Conservation (phyloP, 306 rosid genomes). For the Cucumis hystrix region DNA sequence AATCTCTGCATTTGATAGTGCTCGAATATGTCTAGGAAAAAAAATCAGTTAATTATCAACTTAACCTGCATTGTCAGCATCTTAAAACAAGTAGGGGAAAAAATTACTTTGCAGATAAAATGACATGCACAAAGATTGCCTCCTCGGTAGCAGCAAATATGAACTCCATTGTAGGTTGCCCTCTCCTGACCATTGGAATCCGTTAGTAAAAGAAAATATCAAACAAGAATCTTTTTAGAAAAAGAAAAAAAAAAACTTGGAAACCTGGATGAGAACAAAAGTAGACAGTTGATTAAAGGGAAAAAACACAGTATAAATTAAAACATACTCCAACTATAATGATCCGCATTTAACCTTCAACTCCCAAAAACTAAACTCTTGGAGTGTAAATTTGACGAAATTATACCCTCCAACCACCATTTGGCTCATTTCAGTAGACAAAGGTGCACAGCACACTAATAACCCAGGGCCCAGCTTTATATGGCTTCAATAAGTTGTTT, state of each 20-base stretch:
- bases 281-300: neutral
- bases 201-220: slow-evolving; percentile 10
- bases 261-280: neutral
- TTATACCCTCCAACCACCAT: neutral
- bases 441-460: neutral
- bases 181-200: slow-evolving; percentile 58
- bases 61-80: neutral
- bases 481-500: neutral
- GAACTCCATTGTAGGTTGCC: slow-evolving; percentile 79
- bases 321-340: neutral
- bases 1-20: slow-evolving; percentile 52
- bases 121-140: slow-evolving; percentile 72
- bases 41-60: neutral
- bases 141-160: slow-evolving; percentile 86
- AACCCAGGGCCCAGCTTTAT: neutral
- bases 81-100: slow-evolving; percentile 4
- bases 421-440: neutral
- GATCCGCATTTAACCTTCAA: neutral
- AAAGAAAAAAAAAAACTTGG: neutral
- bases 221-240: neutral
- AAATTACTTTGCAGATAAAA: slow-evolving; percentile 71
- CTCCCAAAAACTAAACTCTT: neutral
- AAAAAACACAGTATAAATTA: neutral
- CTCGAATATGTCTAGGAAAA: slow-evolving; percentile 57
- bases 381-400: neutral